Evolutionary conservation across 2,329 filamentous ascomycete species (phyloP), one percentile per base, ranked within the genome.

Genomic region (Aspergillus tubingensis): DNA sequence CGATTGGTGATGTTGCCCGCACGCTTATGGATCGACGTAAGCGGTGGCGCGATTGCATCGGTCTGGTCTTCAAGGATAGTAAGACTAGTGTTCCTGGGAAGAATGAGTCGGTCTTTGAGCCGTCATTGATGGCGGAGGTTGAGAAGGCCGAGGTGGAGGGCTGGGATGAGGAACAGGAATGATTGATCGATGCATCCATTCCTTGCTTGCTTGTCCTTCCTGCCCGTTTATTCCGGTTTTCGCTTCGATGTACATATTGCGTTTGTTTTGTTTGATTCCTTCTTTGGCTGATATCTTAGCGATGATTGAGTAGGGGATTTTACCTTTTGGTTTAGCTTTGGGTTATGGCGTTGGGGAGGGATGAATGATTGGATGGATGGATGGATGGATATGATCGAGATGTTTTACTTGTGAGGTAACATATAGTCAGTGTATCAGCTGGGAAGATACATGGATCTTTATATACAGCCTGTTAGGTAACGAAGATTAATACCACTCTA

Each of bases 41-140:
- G 72, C 87, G 92, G 67, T 99, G 95, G 94, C 92, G 92, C 65
- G 90, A 92, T 65, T 93, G 87, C 41, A 96, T 99, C 66, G 91
- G 92, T 0, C 90, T 91, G 0, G 92, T 98, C 0, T 96, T 99
- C 69, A 89, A 93, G 62, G 91, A 91, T 68, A 91, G 93, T 68
- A 89, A 87, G 68, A 84, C 92, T 38, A 86, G 85, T 58, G 88
- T 97, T 44, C 92, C 92, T 15, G 80, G 87, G 1, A 78, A 74
- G 21, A 80, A 82, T 1, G 89, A 95, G 60, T 85, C 86, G 1
- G 89, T 97, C 59, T 97, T 96, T 77, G 88, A 88, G 65, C 80
- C 87, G 2, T 83, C 83, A 5, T 81, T 85, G 60, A 93, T 97
- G 91, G 83, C 84, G 15, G 84, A 88, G 62, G 82, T 91, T 57